phyloP scores from a whole-genome alignment of 805 yeast species.

The Starmera pachycereana region DNA sequence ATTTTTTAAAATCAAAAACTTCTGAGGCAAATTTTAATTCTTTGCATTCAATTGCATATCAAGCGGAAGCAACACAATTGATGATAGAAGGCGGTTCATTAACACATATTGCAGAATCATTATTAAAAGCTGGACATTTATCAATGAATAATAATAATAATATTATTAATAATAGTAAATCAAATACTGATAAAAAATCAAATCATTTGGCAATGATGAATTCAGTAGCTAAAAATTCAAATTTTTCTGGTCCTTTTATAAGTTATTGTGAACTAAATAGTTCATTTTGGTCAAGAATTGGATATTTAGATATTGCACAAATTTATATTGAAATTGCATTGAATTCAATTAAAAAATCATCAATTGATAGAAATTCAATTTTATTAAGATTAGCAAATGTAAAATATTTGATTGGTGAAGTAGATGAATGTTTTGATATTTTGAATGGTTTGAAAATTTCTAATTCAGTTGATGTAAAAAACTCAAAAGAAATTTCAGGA shows the following conservation, averaged over 20 bases:
- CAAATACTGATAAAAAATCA: too few species aligned
- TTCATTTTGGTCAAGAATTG: conserved; percentile 42
- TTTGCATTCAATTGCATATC: conserved; percentile 48
- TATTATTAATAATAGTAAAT: background rate
- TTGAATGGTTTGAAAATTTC: conserved; percentile 24
- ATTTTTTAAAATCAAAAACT: conserved; percentile 31
- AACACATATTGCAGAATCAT: conserved; percentile 39
- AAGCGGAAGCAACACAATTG: conserved; percentile 49
- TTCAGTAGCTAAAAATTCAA: too few species aligned
- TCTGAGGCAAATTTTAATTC: conserved; percentile 16
- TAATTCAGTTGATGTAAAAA: conserved; percentile 10
- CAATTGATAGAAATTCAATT: conserved; percentile 30
- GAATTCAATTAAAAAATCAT: conserved; percentile 23
- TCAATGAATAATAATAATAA: conserved; percentile 35
- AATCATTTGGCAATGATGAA: too few species aligned
- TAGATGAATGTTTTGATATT: conserved; percentile 27
- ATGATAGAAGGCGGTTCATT: conserved; percentile 42
- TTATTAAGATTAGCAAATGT: conserved; percentile 29
- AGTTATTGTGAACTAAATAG: conserved; percentile 36
- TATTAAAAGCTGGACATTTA: conserved; percentile 45
- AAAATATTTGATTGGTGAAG: conserved; percentile 27
- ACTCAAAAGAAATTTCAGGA: conserved; percentile 31
- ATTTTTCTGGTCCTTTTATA: conserved; percentile 20
- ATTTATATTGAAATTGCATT: conserved; percentile 37
- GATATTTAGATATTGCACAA: conserved; percentile 35